Evolutionary conservation across 495 filamentous ascomycete genomes (phyloP).

Genomic region (Daldinia bambusicola): DNA sequence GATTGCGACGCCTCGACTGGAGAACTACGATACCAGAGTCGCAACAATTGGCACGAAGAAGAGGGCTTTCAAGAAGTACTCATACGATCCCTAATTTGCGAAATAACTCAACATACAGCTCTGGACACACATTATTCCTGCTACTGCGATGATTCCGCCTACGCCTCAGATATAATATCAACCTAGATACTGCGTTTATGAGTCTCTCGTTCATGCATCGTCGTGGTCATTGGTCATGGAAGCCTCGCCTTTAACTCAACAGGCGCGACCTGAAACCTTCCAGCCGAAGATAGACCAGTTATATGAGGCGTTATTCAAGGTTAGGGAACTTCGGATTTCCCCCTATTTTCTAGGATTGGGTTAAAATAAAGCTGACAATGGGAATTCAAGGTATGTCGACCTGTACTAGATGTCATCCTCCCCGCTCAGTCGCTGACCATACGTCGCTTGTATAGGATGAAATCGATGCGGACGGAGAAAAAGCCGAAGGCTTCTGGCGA

Average conservation of each 20-base stretch:
- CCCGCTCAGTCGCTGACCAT: slow-evolving; percentile 22
- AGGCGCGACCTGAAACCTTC: slow-evolving; percentile 88
- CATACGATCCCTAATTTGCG: not conserved
- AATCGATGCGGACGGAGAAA: slow-evolving; percentile 68
- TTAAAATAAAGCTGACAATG: slow-evolving; percentile 43
- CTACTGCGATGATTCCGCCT: not conserved
- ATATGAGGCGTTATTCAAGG: slow-evolving; percentile 88
- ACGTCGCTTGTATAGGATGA: slow-evolving; percentile 52
- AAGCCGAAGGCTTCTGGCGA: slow-evolving; percentile 91
- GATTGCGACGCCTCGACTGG: not conserved
- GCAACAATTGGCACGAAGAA: not conserved
- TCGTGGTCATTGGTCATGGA: slow-evolving; percentile 68
- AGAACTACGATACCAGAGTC: not conserved
- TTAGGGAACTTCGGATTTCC: slow-evolving; percentile 54
- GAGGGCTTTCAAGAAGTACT: not conserved
- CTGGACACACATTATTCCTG: not conserved
- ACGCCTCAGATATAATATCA: not conserved
- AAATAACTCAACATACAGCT: not conserved
- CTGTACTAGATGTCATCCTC: slow-evolving; percentile 9
- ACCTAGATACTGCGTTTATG: too few species aligned
- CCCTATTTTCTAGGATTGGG: slow-evolving; percentile 23
- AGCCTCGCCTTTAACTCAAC: slow-evolving; percentile 91
- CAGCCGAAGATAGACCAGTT: slow-evolving; percentile 92
- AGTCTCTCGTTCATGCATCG: not conserved
- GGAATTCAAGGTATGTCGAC: slow-evolving; percentile 44